Evolutionary conservation across 148 eudicot genomes (phyloP).

Genomic region (Polygonum maritimum): DNA sequence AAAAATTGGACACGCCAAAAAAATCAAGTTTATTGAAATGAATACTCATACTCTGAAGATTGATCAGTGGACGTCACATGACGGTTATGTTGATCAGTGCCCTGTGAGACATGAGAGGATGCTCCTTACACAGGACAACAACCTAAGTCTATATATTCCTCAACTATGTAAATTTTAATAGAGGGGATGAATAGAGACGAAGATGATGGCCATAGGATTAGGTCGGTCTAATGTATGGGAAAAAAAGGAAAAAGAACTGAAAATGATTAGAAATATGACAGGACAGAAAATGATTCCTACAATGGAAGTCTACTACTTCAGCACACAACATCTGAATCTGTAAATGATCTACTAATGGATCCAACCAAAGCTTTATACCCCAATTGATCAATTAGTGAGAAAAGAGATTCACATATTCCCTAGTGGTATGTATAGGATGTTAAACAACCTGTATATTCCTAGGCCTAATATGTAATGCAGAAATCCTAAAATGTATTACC

Average conservation of each 20-base stretch:
- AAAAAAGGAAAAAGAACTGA: background rate
- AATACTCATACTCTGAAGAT: too few relatives aligned
- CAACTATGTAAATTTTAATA: background rate
- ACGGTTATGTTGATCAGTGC: too few relatives aligned
- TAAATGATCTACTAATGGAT: background rate
- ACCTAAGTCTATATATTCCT: background rate
- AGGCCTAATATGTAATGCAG: background rate
- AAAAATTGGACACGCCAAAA: too few relatives aligned
- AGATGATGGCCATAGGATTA: background rate
- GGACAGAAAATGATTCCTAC: constrained; percentile 79
- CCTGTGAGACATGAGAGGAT: too few relatives aligned
- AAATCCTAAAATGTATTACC: background rate
- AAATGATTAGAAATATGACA: constrained; percentile 44
- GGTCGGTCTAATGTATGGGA: background rate
- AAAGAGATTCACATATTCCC: background rate
- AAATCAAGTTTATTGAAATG: too few relatives aligned
- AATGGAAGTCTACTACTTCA: constrained; percentile 9
- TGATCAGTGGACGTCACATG: too few relatives aligned
- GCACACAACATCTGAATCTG: background rate
- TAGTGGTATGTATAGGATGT: background rate
- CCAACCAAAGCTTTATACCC: background rate
- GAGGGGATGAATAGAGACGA: background rate
- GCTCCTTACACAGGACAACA: too few relatives aligned
- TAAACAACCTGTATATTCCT: background rate
- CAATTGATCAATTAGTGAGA: background rate